phyloP scores from a whole-genome alignment of 108 stramenopile species.

The Chaetoceros muelleri region DNA sequence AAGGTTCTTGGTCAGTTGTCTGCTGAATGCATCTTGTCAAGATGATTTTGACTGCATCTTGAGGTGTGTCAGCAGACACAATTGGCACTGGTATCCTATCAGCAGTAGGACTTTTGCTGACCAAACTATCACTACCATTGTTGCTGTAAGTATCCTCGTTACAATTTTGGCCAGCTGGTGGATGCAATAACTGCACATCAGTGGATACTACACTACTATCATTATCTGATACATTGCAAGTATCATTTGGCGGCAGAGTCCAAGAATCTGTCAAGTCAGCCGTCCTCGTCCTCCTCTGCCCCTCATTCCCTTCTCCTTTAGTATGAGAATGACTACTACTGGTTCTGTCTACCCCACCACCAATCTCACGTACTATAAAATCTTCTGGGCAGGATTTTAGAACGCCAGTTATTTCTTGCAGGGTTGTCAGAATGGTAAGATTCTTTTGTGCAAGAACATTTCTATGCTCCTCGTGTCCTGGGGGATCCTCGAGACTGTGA shows the following conservation, averaged over 20 bases:
- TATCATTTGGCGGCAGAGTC: not conserved
- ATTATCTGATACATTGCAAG: not conserved
- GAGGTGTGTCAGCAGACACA: too few species aligned
- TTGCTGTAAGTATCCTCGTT: too few species aligned
- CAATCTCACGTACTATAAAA: conserved; percentile 75
- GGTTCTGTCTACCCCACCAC: not conserved
- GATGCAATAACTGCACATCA: too few species aligned
- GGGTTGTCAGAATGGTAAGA: too few species aligned
- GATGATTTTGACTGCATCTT: too few species aligned
- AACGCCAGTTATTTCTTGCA: conserved; percentile 40
- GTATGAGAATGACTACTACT: not conserved
- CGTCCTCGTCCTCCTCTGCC: not conserved
- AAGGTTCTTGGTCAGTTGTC: too few species aligned
- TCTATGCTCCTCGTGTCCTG: conserved; percentile 9
- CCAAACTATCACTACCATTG: too few species aligned
- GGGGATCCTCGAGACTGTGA: conserved; percentile 30
- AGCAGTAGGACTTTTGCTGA: too few species aligned
- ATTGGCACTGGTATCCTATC: too few species aligned
- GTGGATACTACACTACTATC: too few species aligned
- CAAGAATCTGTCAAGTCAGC: not conserved
- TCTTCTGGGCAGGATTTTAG: conserved; percentile 64
- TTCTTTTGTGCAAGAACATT: not conserved
- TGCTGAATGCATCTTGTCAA: too few species aligned
- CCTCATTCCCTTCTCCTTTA: not conserved
- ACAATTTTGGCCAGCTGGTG: too few species aligned